A percentile compares a stretch with the other conserved stretches of the same genome.
Evolutionary conservation across 495 filamentous ascomycete species (phyloP).

Genomic region (Xylaria cubensis): DNA sequence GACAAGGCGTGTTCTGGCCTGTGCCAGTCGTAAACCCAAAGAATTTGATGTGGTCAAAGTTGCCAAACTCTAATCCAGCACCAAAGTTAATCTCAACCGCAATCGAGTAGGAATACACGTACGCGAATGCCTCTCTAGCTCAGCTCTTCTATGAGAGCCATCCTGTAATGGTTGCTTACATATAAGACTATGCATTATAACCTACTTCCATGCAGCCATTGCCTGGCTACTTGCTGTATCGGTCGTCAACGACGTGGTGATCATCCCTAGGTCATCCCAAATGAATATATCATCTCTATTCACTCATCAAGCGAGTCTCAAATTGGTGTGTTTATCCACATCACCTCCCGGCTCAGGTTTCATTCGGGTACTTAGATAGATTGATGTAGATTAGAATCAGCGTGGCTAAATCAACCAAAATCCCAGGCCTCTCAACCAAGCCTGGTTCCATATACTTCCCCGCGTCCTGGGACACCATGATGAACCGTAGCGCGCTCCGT

Average conservation of each 20-base stretch:
- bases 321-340: conserved; percentile 23
- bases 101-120: neutral
- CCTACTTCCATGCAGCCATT: neutral
- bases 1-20: neutral
- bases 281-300: conserved; percentile 2
- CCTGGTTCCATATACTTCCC: conserved; percentile 33
- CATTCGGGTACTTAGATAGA: conserved; percentile 37
- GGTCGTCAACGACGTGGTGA: neutral
- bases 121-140: neutral
- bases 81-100: neutral
- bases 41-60: neutral
- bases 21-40: neutral
- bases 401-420: conserved; percentile 37
- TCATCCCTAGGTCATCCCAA: neutral
- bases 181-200: neutral
- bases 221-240: neutral
- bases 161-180: neutral
- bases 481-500: neutral
- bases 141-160: neutral
- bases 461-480: conserved; percentile 29
- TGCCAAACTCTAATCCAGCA: neutral
- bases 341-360: conserved; percentile 32
- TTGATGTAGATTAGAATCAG: conserved; percentile 34
- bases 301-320: conserved; percentile 8
- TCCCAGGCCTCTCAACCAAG: conserved; percentile 20